Conservation (phyloP, 345 rosid genomes). For the Aegle marmelos region DNA sequence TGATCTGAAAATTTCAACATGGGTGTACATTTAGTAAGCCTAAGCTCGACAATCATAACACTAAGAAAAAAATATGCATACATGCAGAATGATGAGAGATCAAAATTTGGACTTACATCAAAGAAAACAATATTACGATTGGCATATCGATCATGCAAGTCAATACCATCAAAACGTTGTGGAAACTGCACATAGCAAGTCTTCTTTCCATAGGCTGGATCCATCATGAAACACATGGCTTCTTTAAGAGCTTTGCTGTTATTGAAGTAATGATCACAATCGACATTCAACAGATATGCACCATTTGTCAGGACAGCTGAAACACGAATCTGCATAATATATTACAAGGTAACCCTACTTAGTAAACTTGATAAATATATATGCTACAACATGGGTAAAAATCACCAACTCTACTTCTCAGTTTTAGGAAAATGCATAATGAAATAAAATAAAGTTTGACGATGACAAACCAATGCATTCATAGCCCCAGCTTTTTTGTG, state of each 20-base stretch:
- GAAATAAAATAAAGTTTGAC: slow-evolving; percentile 2
- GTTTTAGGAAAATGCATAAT: neutral
- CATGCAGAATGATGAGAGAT: slow-evolving; percentile 11
- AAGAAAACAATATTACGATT: slow-evolving; percentile 98
- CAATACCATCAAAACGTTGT: slow-evolving; percentile 99
- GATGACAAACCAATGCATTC: slow-evolving; percentile 90
- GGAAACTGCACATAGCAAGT: slow-evolving; percentile 99
- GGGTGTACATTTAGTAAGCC: neutral
- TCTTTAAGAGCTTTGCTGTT: slow-evolving; percentile 97
- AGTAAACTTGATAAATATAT: slow-evolving; percentile 11
- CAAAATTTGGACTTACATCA: slow-evolving; percentile 59
- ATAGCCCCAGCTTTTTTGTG: slow-evolving; percentile 99
- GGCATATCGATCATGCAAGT: slow-evolving; percentile 99
- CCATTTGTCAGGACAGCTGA: slow-evolving; percentile 99
- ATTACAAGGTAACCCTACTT: slow-evolving; percentile 20
- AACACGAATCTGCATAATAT: slow-evolving; percentile 78
- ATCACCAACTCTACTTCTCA: neutral
- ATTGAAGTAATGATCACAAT: slow-evolving; percentile 99
- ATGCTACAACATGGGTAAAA: neutral
- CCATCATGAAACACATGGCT: slow-evolving; percentile 99
- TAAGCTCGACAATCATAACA: neutral
- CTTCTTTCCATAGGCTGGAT: slow-evolving; percentile 80
- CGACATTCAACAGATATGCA: slow-evolving; percentile 95
- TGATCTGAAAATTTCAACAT: slow-evolving; percentile 55
- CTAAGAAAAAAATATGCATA: neutral